A percentile compares a stretch with the other conserved stretches of the same genome.
phyloP scores from a whole-genome alignment of 1,284 basidiomycete species.

The Apiotrichum brassicae region DNA sequence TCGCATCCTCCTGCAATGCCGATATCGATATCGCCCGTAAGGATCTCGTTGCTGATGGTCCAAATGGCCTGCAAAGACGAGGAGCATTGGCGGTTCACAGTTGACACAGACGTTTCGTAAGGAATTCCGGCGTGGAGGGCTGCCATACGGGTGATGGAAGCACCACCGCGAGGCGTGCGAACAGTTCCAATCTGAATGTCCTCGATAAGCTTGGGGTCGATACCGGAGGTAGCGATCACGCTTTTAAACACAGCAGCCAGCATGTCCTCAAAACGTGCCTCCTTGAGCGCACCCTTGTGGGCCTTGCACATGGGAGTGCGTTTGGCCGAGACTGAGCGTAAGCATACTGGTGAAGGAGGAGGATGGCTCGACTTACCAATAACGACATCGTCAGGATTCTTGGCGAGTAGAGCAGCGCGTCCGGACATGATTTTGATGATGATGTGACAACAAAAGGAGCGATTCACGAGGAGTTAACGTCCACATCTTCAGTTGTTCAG shows the following conservation, averaged over 20 bases:
- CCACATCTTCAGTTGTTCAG: no score
- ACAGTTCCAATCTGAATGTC: slow-evolving; percentile 52
- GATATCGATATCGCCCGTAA: slow-evolving; percentile 72
- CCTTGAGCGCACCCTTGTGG: slow-evolving; percentile 82
- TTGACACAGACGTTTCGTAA: slow-evolving; percentile 58
- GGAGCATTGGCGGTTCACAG: slow-evolving; percentile 87
- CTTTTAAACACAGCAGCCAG: slow-evolving; percentile 61
- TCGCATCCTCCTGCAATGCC: slow-evolving; percentile 79
- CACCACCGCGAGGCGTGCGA: slow-evolving; percentile 44
- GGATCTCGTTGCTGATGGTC: slow-evolving; percentile 70
- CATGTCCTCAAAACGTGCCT: slow-evolving; percentile 76
- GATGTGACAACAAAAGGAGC: no score
- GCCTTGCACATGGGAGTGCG: slow-evolving; percentile 49
- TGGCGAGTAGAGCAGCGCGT: slow-evolving; percentile 8
- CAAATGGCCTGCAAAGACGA: slow-evolving; percentile 65
- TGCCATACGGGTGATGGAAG: slow-evolving; percentile 17
- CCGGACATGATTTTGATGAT: slow-evolving; percentile 6
- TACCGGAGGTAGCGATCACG: slow-evolving; percentile 46
- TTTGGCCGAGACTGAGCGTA: slow-evolving; percentile 14
- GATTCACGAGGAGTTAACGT: no score
- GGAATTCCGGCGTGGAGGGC: slow-evolving; percentile 14
- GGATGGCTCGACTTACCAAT: slow-evolving; percentile 6
- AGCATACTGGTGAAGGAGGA: background rate
- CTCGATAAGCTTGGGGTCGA: slow-evolving; percentile 77
- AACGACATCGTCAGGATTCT: slow-evolving; percentile 21